These are phyloP conservation scores for Mimosa pudica DNA, from an alignment of 306 rosid genomes.

Conservation along the genomic window DNA sequence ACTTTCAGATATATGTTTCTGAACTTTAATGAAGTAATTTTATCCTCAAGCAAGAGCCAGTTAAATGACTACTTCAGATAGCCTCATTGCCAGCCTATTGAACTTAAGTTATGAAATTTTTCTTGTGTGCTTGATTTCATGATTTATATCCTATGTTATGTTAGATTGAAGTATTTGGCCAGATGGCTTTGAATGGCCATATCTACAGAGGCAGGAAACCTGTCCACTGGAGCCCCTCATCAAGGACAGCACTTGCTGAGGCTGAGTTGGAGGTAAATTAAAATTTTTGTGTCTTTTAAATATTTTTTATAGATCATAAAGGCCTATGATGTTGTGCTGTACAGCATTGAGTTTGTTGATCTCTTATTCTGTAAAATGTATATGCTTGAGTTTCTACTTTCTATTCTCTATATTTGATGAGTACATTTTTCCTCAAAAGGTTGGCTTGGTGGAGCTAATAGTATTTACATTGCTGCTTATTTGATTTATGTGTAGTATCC, in stretches of 20 bases:
- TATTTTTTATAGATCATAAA: background rate
- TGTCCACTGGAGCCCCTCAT: slow-evolving; percentile 99
- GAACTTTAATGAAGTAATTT: slow-evolving; percentile 25
- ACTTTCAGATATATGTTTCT: slow-evolving; percentile 22
- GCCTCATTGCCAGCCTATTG: background rate
- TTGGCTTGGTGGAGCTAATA: slow-evolving; percentile 22
- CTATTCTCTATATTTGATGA: background rate
- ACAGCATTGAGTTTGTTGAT: slow-evolving; percentile 18
- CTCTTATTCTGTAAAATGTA: slow-evolving; percentile 1
- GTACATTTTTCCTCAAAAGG: slow-evolving; percentile 29
- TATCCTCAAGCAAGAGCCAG: slow-evolving; percentile 24
- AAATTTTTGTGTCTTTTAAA: slow-evolving; percentile 13
- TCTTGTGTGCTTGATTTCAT: slow-evolving; percentile 23
- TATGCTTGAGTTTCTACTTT: background rate
- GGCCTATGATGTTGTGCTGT: slow-evolving; percentile 14
- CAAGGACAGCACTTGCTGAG: slow-evolving; percentile 99
- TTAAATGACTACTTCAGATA: background rate
- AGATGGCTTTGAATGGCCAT: slow-evolving; percentile 90
- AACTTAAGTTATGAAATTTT: slow-evolving; percentile 27
- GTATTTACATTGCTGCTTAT: slow-evolving; percentile 35
- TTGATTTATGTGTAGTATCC: slow-evolving; percentile 71
- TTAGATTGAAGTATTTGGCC: slow-evolving; percentile 98
- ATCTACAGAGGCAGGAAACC: slow-evolving; percentile 97
- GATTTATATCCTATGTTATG: slow-evolving; percentile 35
- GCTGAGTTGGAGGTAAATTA: slow-evolving; percentile 91